These are phyloP conservation scores for Fusarium chlamydosporum DNA, from an alignment of 2,329 filamentous ascomycete genomes.

Conservation along the genomic window DNA sequence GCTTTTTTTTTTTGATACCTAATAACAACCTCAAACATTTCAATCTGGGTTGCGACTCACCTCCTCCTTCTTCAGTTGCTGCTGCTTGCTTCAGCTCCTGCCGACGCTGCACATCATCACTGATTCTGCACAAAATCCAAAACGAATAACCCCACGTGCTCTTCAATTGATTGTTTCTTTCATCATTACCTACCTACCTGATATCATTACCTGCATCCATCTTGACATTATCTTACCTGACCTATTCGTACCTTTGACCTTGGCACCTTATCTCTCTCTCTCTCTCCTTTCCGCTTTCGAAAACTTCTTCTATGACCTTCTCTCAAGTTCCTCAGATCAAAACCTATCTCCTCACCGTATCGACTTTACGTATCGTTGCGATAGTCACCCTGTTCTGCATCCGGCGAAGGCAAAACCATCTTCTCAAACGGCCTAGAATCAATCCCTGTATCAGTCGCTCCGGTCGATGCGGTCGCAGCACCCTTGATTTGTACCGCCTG, in stretches of 20 bases:
- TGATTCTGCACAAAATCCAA: slow-evolving; percentile 36
- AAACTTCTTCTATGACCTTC: slow-evolving; percentile 33
- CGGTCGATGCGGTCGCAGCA: slow-evolving; percentile 36
- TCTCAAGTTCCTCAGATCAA: slow-evolving; percentile 40
- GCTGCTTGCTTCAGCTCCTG: slow-evolving; percentile 13
- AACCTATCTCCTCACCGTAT: slow-evolving; percentile 35
- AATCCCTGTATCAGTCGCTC: slow-evolving; percentile 41
- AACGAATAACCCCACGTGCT: slow-evolving; percentile 33
- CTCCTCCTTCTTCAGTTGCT: slow-evolving; percentile 12
- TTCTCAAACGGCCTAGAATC: slow-evolving; percentile 40
- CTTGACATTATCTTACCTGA: slow-evolving; percentile 11
- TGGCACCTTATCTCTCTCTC: neutral
- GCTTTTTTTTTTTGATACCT: slow-evolving; percentile 29
- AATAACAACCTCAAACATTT: slow-evolving; percentile 32
- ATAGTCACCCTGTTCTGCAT: slow-evolving; percentile 36
- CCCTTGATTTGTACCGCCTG: slow-evolving; percentile 37
- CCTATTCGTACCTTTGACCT: neutral
- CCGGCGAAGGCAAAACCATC: slow-evolving; percentile 40
- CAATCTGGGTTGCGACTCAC: slow-evolving; percentile 17
- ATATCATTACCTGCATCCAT: neutral
- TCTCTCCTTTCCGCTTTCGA: slow-evolving; percentile 35
- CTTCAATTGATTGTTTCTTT: slow-evolving; percentile 25
- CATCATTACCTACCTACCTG: slow-evolving; percentile 11
- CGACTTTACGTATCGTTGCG: slow-evolving; percentile 30
- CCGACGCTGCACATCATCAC: slow-evolving; percentile 33